Evolutionary conservation across 1,284 basidiomycete species (phyloP), one percentile per base, ranked within the genome.

Genomic region (Heterobasidion irregulare): DNA sequence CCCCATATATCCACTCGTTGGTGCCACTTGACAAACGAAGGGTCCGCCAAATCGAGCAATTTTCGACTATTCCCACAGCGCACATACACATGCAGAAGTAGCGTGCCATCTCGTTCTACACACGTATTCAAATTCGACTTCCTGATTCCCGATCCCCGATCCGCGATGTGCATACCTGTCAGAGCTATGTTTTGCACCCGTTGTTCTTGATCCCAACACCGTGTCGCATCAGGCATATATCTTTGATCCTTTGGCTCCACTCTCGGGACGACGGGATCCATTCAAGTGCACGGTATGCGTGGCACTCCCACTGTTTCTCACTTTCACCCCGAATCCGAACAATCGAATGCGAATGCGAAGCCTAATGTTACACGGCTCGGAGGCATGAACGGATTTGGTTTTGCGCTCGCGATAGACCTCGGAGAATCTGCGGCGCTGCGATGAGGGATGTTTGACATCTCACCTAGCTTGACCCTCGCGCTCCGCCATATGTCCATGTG

Each of bases 381-480:
- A 26, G 26, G 26, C 26, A 26, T 26, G 26, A 26, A 26, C 26
- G 38, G 10, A 41, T 41, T 41, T n/a, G n/a, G n/a, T 33, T 12
- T 35, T 38, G 35, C n/a, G 32, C 45, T 36, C 7, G 6, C 26
- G 7, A 18, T 35, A 16, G 41, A 16, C 38, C 16, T 43, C 53
- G 53, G 53, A 15, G 48, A 55, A 45, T 41, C 32, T 34, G 33
- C 47, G 53, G 35, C 43, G 53, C 38, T 44, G 38, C 50, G 53
- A 44, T 47, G 53, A 47, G 48, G 43, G 50, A 50, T 38, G 41
- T 50, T 26, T 5, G 26, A 26, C 26, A 26, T 26, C 26, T 26
- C 26, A 26, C 26, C 26, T 26, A 6, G 26, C 26, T 26, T 26
- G 26, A 26, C 26, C 26, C 26, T 26, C 26, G 18, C 18, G 18